Percentiles rank a stretch among this genome's conserved stretches.
These are phyloP conservation scores for Phytomonas francai DNA, from an alignment of 208 protist species.

Conservation along the genomic window DNA sequence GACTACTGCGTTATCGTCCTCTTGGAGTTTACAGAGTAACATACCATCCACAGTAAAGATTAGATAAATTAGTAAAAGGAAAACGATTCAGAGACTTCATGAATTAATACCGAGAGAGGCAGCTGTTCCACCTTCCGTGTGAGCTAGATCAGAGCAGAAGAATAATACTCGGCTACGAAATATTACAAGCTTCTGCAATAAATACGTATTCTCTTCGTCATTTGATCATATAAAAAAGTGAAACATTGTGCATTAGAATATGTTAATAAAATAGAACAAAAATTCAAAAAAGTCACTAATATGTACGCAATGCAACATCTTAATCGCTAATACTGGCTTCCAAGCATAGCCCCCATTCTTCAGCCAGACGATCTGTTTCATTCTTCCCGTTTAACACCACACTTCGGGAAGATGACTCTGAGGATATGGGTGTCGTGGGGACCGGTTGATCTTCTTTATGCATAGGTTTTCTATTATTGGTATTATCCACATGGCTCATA, in stretches of 20 bases:
- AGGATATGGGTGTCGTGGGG: background rate
- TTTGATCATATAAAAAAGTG: background rate
- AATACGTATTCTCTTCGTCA: background rate
- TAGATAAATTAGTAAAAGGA: conserved; percentile 6
- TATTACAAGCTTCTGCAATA: background rate
- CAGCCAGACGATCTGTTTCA: background rate
- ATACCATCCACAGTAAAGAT: conserved; percentile 3
- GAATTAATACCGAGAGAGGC: background rate
- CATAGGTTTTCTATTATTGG: background rate
- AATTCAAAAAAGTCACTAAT: background rate
- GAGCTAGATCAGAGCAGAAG: background rate
- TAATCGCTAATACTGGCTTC: background rate
- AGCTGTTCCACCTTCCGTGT: background rate
- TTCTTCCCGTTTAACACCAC: background rate
- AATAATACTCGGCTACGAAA: background rate
- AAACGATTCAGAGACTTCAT: background rate
- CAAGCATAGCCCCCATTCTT: background rate
- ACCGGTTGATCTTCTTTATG: background rate
- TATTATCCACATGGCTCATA: background rate
- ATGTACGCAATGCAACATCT: background rate
- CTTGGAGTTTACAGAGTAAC: conserved; percentile 8
- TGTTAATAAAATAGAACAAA: conserved; percentile 12
- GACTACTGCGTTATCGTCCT: background rate
- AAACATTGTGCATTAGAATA: conserved; percentile 8
- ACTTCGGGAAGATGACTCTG: background rate